phyloP scores from a whole-genome alignment of 2,329 filamentous ascomycete genomes.

The Allantophomopsis lycopodina region DNA sequence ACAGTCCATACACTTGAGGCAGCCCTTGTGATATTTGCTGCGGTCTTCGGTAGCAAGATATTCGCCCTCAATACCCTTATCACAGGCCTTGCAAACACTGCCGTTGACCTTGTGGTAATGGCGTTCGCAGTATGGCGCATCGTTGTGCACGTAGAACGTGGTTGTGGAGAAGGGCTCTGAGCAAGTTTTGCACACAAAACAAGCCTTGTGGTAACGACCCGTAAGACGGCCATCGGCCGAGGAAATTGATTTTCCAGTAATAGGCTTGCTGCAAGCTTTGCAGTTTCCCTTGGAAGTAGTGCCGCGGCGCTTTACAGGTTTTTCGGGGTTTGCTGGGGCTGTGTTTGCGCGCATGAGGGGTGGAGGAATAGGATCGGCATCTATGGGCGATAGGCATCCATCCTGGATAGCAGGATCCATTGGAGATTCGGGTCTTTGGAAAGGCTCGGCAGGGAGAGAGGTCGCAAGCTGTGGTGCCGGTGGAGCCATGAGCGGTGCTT shows the following conservation, averaged over 20 bases:
- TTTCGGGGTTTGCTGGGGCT: slow-evolving; percentile 5
- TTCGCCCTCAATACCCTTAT: slow-evolving; percentile 80
- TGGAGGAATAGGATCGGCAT: slow-evolving; percentile 10
- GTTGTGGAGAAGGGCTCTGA: slow-evolving; percentile 67
- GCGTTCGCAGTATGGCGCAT: slow-evolving; percentile 78
- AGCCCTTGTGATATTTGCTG: slow-evolving; percentile 75
- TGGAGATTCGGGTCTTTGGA: slow-evolving; percentile 26
- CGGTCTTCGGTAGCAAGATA: slow-evolving; percentile 73
- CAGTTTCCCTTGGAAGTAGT: slow-evolving; percentile 45
- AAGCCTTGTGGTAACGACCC: slow-evolving; percentile 87
- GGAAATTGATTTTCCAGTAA: slow-evolving; percentile 84
- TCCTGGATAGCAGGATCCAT: slow-evolving; percentile 29
- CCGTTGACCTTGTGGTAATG: slow-evolving; percentile 90
- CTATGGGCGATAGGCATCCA: slow-evolving; percentile 19
- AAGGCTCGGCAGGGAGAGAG: background rate
- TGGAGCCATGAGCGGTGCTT: slow-evolving; percentile 15
- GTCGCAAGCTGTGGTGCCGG: slow-evolving; percentile 4
- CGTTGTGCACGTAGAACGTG: slow-evolving; percentile 83
- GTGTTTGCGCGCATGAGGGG: slow-evolving; percentile 1
- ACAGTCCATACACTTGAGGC: slow-evolving; percentile 77
- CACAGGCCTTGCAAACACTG: slow-evolving; percentile 69
- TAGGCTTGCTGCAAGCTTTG: slow-evolving; percentile 65
- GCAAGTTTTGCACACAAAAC: slow-evolving; percentile 86
- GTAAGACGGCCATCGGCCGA: slow-evolving; percentile 86
- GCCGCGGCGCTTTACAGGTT: slow-evolving; percentile 6